A percentile compares a stretch with the other conserved stretches of the same genome.
phyloP scores from a whole-genome alignment of 2,329 filamentous ascomycete species.

The Fusarium paranaense region DNA sequence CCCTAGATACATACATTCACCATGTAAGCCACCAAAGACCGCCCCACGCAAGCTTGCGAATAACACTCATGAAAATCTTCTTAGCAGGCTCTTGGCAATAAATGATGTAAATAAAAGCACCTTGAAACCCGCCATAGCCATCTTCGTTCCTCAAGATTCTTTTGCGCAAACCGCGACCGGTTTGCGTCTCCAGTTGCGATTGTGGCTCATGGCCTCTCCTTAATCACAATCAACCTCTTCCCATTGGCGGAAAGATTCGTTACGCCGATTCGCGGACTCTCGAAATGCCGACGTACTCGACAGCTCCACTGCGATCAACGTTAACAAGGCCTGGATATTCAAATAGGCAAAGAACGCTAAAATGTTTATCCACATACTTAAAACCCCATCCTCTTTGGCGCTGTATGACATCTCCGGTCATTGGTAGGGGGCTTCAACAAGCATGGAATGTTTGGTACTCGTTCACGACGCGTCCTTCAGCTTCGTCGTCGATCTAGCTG shows the following conservation, averaged over 20 bases:
- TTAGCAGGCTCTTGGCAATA: too few relatives aligned
- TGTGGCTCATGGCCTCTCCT: too few relatives aligned
- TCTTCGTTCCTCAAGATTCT: too few relatives aligned
- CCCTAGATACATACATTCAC: too few relatives aligned
- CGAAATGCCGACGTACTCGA: neutral
- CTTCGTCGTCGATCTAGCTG: conserved; percentile 17
- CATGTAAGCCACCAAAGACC: too few relatives aligned
- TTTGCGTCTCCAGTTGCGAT: too few relatives aligned
- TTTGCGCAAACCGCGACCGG: too few relatives aligned
- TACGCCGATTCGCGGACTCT: conserved; percentile 4
- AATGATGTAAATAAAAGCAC: too few relatives aligned
- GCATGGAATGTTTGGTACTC: conserved; percentile 15
- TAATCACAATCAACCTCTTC: neutral
- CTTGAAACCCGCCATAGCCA: too few relatives aligned
- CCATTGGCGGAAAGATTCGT: neutral
- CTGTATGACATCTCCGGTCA: neutral
- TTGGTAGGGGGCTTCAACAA: neutral
- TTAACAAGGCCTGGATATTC: neutral
- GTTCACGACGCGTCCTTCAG: conserved; percentile 2
- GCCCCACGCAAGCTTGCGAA: too few relatives aligned
- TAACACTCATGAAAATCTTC: too few relatives aligned
- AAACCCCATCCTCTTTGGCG: neutral
- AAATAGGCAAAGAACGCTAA: conserved; percentile 6
- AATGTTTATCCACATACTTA: conserved; percentile 21
- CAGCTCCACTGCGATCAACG: neutral